Conservation (phyloP, 352 stramenopile genomes). For the Halophytophthora polymorphica region DNA sequence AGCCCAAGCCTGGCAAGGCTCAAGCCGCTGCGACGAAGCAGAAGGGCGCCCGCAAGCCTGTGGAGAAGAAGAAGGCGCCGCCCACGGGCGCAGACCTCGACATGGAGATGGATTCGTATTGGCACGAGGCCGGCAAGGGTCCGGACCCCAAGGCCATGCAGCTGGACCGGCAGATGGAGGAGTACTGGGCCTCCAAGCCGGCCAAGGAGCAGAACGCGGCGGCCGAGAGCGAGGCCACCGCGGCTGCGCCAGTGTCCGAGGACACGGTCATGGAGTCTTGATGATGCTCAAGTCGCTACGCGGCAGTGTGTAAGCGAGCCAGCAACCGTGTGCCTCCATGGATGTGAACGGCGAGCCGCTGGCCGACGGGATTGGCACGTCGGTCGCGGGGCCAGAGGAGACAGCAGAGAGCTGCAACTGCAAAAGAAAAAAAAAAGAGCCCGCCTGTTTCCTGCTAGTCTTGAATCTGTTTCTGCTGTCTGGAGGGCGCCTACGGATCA, state of each 20-base stretch:
- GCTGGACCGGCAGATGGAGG: conserved; percentile 86
- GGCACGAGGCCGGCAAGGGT: conserved; percentile 85
- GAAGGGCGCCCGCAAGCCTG: conserved; percentile 29
- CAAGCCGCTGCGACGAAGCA: conserved; percentile 25
- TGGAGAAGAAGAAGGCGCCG: conserved; percentile 38
- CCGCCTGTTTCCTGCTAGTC: conserved; percentile 29
- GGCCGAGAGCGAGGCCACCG: conserved; percentile 17
- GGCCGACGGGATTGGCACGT: conserved; percentile 12
- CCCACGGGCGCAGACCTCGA: conserved; percentile 77
- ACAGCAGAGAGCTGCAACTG: conserved; percentile 26
- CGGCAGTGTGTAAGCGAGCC: conserved; percentile 15
- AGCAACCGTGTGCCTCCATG: conserved; percentile 17
- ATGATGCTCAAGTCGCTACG: conserved; percentile 5
- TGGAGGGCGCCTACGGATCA: conserved; percentile 23
- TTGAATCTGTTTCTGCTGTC: conserved; percentile 33
- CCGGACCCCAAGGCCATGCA: conserved; percentile 77
- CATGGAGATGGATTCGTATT: conserved; percentile 88
- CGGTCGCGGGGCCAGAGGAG: conserved; percentile 10
- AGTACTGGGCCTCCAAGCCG: conserved; percentile 87
- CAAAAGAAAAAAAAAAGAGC: conserved; percentile 45
- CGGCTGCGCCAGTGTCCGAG: background rate
- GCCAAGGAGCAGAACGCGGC: conserved; percentile 24
- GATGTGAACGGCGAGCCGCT: conserved; percentile 16
- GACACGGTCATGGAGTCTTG: conserved; percentile 36
- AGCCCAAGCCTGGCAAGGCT: conserved; percentile 25